Evolutionary conservation across 495 filamentous ascomycete genomes (phyloP), one percentile per base, ranked within the genome.

Genomic region (Penicillium subrubescens): DNA sequence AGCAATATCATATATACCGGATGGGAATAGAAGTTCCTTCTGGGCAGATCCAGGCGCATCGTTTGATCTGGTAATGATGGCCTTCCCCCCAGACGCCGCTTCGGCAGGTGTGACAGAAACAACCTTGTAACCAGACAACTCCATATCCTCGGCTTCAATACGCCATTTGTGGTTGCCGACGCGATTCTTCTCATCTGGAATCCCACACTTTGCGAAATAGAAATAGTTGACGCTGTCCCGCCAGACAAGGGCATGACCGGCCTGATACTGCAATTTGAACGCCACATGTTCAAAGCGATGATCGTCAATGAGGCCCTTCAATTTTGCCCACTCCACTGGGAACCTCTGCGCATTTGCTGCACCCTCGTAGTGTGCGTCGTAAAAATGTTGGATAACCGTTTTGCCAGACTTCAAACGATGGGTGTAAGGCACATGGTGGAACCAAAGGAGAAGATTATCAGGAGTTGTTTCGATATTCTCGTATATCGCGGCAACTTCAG

Each of bases 321-420:
- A 75, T 4, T 76, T 68, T 41, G 80, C 67, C 87, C 87, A 89
- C 46, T 72, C 67, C 5, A 66, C 25, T 0, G 77, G 67, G 68
- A 89, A 89, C 0, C 78, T 81, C 59, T 88, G 84, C 1, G 82
- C 88, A 3, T 78, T 82, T 23, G 74, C 80, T 21, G 83, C 81
- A 31, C 88, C 88, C 15, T 67, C 75, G 72, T 91, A 90, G 70
- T 91, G 82, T 33, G 85, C 84, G 66, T 91, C 84, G 68, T 90
- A 91, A 67, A 91, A 89, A 71, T 91, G 86, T 72, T 90, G 87
- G 56, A 90, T 90, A 0, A 91, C 87, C 2, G 86, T 88, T 71
- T 88, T 84, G 15, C 86, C 86, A 19, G 78, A 85, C 52, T 88
- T 77, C 12, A 91, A 84, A 17, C 67, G 70, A 37, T 88, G 83